These are phyloP conservation scores for Hemileccinum impolitum DNA, from an alignment of 768 basidiomycete genomes.

Conservation along the genomic window DNA sequence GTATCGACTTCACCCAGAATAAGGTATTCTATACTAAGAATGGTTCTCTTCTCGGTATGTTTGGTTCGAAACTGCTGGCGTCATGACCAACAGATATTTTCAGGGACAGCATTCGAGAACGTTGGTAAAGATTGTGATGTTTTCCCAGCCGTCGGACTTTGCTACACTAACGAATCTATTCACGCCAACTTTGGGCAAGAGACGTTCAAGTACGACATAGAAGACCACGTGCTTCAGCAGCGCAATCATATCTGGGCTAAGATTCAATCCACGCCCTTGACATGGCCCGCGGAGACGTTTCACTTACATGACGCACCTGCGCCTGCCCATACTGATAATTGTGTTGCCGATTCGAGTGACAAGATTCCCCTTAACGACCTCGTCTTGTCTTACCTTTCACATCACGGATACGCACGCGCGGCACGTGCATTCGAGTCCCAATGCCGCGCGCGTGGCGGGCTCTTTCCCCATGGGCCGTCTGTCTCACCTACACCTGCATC, in stretches of 20 bases:
- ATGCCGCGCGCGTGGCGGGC: slow-evolving; percentile 27
- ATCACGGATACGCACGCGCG: slow-evolving; percentile 79
- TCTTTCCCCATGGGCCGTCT: slow-evolving; percentile 11
- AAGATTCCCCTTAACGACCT: slow-evolving; percentile 67
- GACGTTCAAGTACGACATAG: slow-evolving; percentile 88
- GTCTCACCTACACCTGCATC: not conserved
- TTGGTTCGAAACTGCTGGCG: not conserved
- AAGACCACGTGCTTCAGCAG: slow-evolving; percentile 74
- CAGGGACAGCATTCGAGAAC: slow-evolving; percentile 70
- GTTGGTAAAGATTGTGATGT: slow-evolving; percentile 63
- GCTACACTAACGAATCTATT: slow-evolving; percentile 72
- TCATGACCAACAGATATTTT: slow-evolving; percentile 9
- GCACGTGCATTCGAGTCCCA: slow-evolving; percentile 65
- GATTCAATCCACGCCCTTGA: slow-evolving; percentile 57
- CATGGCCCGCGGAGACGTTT: slow-evolving; percentile 35
- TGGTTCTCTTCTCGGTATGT: slow-evolving; percentile 62
- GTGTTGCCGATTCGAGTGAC: slow-evolving; percentile 43
- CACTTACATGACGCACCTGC: slow-evolving; percentile 7
- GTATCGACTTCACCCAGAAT: slow-evolving; percentile 82
- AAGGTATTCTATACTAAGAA: slow-evolving; percentile 91
- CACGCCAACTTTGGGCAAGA: slow-evolving; percentile 87
- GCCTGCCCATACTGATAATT: slow-evolving; percentile 1
- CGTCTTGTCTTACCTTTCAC: slow-evolving; percentile 74
- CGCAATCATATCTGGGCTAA: slow-evolving; percentile 63
- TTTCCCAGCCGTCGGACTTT: slow-evolving; percentile 87